These are phyloP conservation scores for Myochromella boudieri DNA, from an alignment of 768 basidiomycete genomes.

Conservation along the genomic window DNA sequence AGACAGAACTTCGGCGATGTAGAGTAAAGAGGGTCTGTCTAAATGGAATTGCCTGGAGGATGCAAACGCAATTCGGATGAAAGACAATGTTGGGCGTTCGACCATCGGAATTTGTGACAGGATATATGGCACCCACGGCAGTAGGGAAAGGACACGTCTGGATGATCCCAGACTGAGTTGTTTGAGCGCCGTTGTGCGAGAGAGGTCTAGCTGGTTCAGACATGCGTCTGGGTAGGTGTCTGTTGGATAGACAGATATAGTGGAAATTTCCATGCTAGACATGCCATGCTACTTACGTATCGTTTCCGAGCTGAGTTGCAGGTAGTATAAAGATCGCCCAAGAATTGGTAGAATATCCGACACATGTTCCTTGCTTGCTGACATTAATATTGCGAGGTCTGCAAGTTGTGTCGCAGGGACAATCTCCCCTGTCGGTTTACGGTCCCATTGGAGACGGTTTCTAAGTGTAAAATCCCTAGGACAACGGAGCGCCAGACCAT, in stretches of 20 bases:
- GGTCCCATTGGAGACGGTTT: constrained; percentile 9
- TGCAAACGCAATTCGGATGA: constrained; percentile 26
- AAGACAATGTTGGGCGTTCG: constrained; percentile 14
- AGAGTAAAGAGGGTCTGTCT: constrained; percentile 25
- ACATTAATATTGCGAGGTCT: constrained; percentile 3
- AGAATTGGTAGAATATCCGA: constrained; percentile 6
- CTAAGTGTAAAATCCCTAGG: constrained; percentile 4
- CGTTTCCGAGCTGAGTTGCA: constrained; percentile 11
- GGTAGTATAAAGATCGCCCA: constrained; percentile 5
- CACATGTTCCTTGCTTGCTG: not conserved
- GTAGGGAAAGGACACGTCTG: constrained; percentile 24
- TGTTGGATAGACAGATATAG: not conserved
- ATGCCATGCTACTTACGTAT: constrained; percentile 7
- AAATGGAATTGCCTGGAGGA: constrained; percentile 31
- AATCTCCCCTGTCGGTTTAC: not conserved
- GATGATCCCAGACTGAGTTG: constrained; percentile 27
- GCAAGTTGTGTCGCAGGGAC: constrained; percentile 8
- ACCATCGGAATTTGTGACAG: constrained; percentile 18
- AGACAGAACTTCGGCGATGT: constrained; percentile 19
- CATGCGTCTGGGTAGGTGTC: constrained; percentile 14
- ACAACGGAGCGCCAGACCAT: constrained; percentile 9
- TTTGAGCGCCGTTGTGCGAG: constrained; percentile 19
- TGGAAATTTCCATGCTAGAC: not conserved
- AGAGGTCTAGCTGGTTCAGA: constrained; percentile 21
- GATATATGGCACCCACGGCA: constrained; percentile 27